Base-by-base conservation (phyloP, 2,329 filamentous ascomycete genomes). In the Penicillium aurantiogriseum region DNA sequence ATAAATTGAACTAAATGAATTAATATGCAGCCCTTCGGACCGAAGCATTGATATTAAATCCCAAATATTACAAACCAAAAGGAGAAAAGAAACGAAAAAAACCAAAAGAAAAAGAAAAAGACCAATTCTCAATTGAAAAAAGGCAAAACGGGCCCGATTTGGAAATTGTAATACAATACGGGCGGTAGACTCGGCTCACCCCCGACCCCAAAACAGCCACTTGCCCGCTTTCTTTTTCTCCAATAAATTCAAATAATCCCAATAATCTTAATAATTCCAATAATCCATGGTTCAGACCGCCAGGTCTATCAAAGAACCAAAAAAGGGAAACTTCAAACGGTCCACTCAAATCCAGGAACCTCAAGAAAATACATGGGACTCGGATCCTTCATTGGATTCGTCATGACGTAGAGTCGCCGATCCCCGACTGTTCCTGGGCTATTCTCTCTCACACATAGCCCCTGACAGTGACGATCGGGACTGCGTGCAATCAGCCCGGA, bases 381-480 rank as follows among this genome's bases (percentile, higher is more conserved):
- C 11, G 4, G n/a, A 25, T 36, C 21, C 17, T 29, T 38, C 23
- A 38, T 35, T 9, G 33, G 31, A 39, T 54, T 49, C 38, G 23
- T 53, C 39, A 44, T 55, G 51, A 55, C 38, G 51, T 48, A 54
- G 7, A 19, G 35, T 44, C 15, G 48, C 48, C 48, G 48, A 56
- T 56, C 54, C 7, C 21, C 10, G 27, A 31, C 45, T 45, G 54
- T 47, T 42, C 49, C 42, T 56, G 53, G 29, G 21, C 33, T 17
- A 9, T 36, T 36, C 27, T 23, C 17, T 25, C 5, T 35, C 15
- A n/a, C 27, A 3, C 44, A 44, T 21, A 54, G 27, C 58, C 57
- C 62, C 57, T 63, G 60, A 56, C 52, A 58, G 45, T 58, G 64
- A 59, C 56, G 64, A 65, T 66, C 62, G 50, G 54, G 46, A 50